phyloP scores from a whole-genome alignment of 2,329 filamentous ascomycete species.

The Fusarium pseudoanthophilum region DNA sequence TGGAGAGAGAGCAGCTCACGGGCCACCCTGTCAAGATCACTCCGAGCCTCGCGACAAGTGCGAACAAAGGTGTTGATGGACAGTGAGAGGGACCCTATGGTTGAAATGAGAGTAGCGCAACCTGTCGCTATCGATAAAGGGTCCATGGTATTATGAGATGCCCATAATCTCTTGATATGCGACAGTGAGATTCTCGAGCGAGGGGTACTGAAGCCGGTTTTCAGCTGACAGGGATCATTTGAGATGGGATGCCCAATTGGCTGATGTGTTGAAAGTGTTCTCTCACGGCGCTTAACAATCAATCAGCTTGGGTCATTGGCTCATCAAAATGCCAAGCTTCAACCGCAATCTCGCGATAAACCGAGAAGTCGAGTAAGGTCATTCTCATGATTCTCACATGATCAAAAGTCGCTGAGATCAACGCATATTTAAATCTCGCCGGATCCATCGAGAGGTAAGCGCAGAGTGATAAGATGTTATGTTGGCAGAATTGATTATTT shows the following conservation, averaged over 20 bases:
- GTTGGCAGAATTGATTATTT: fast-evolving
- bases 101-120: neutral
- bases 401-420: neutral
- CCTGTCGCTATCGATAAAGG: neutral
- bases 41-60: neutral
- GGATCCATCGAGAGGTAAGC: fast-evolving
- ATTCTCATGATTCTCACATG: neutral
- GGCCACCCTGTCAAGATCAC: neutral
- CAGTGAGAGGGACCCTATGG: neutral
- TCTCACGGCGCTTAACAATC: neutral
- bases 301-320: neutral
- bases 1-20: neutral
- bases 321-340: neutral
- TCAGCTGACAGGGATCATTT: neutral
- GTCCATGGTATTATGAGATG: neutral
- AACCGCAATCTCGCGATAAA: neutral
- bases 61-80: neutral
- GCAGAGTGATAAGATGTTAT: fast-evolving
- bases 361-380: neutral
- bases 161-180: neutral
- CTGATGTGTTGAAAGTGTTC: neutral
- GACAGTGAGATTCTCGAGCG: neutral
- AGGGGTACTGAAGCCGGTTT: neutral
- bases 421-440: no score
- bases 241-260: neutral